These are phyloP conservation scores for Fusarium circinatum DNA, from an alignment of 2,329 filamentous ascomycete species.

Conservation along the genomic window DNA sequence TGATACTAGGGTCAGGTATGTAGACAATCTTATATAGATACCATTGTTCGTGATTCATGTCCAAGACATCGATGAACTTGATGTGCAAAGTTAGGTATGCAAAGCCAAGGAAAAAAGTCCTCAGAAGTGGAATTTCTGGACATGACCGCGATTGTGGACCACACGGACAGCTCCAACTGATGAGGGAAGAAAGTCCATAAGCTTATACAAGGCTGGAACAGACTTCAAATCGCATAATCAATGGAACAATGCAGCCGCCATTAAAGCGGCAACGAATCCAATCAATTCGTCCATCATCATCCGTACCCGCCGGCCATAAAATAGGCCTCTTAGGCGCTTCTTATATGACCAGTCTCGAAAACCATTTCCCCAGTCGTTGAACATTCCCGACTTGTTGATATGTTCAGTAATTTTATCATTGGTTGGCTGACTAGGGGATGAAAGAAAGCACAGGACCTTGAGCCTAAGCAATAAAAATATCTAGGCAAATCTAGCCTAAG, in stretches of 20 bases:
- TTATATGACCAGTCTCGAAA: not conserved
- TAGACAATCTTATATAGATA: not conserved
- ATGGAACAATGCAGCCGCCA: conserved; percentile 21
- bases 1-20: conserved; percentile 7
- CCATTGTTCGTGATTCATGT: not conserved
- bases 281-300: conserved; percentile 21
- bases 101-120: not conserved
- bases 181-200: not conserved
- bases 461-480: no score
- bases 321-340: not conserved
- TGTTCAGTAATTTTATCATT: conserved; percentile 2
- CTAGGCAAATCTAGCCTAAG: no score
- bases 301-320: conserved; percentile 22
- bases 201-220: not conserved
- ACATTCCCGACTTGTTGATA: not conserved
- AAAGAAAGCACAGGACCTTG: no score
- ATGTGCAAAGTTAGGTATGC: not conserved
- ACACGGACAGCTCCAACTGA: conserved; percentile 10
- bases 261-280: conserved; percentile 27
- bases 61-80: not conserved
- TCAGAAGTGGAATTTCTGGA: conserved; percentile 21
- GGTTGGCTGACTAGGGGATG: not conserved
- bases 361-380: not conserved
- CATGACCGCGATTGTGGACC: conserved; percentile 33
- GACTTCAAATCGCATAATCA: not conserved